These are phyloP conservation scores for Leishmania mexicana DNA, from an alignment of 208 protist genomes.

Conservation along the genomic window DNA sequence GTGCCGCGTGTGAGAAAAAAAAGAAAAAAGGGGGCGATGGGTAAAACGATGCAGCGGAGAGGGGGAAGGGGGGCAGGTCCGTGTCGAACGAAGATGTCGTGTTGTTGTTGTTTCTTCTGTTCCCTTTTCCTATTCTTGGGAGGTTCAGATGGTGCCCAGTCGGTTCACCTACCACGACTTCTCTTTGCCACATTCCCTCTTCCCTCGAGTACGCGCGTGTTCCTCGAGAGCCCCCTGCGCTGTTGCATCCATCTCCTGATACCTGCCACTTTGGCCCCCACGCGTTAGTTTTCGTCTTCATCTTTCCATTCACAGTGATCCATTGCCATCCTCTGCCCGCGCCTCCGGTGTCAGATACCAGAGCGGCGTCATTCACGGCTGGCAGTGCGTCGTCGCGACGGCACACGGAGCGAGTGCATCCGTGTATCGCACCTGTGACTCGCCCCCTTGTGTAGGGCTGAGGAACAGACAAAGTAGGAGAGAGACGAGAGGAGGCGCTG, in stretches of 20 bases:
- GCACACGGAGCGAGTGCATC: not conserved
- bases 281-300: not conserved
- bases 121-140: not conserved
- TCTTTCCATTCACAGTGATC: not conserved
- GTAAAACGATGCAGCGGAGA: not conserved
- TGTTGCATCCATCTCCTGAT: not conserved
- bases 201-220: not conserved
- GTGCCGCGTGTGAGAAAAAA: not conserved
- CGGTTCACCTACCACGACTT: not conserved
- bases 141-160: not conserved
- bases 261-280: not conserved
- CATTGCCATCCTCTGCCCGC: not conserved
- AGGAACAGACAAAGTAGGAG: not conserved
- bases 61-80: not conserved
- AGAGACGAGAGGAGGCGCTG: not conserved
- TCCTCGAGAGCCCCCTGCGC: constrained; percentile 1
- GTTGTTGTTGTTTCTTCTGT: not conserved
- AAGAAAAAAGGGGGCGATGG: not conserved
- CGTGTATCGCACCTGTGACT: not conserved
- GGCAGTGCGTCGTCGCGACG: not conserved
- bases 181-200: not conserved
- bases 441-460: not conserved
- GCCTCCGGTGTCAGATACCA: not conserved
- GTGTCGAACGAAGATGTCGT: not conserved
- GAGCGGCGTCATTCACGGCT: not conserved